Percentiles rank a stretch among this genome's conserved stretches.
Conservation (phyloP, 208 protist species). For the Zelonia costaricensis region DNA sequence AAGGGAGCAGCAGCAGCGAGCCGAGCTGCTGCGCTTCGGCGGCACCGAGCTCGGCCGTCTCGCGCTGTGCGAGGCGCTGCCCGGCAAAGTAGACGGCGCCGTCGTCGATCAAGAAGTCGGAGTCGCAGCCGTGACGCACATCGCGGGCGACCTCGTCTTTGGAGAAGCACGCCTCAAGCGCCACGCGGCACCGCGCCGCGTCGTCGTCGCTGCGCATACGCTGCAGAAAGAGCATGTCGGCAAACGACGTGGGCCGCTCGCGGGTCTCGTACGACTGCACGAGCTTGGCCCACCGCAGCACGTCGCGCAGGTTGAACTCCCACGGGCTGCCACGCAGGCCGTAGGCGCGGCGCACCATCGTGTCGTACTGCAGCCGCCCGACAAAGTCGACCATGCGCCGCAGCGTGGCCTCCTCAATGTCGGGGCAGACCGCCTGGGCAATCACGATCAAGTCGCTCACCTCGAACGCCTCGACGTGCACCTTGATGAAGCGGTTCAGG, state of each 20-base stretch:
- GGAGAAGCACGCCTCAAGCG: constrained; percentile 58
- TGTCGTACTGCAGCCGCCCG: constrained; percentile 79
- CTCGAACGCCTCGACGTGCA: constrained; percentile 93
- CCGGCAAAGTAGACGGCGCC: constrained; percentile 63
- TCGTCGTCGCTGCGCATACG: constrained; percentile 88
- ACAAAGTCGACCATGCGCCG: constrained; percentile 96
- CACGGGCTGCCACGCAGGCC: constrained; percentile 95
- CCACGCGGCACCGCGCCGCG: constrained; percentile 31
- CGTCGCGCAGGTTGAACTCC: constrained; percentile 99
- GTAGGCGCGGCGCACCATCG: constrained; percentile 88
- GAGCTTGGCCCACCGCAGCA: constrained; percentile 98
- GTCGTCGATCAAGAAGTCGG: constrained; percentile 71
- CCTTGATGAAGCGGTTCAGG: constrained; percentile 99
- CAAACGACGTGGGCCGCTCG: constrained; percentile 52
- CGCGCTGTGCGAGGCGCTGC: constrained; percentile 27
- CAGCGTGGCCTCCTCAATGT: constrained; percentile 71
- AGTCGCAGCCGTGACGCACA: constrained; percentile 34
- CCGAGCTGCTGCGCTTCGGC: constrained; percentile 17
- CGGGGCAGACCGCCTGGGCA: constrained; percentile 69
- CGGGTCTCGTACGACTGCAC: constrained; percentile 61
- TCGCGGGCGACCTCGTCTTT: constrained; percentile 18
- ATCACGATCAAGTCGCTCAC: constrained; percentile 90
- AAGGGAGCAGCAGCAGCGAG: constrained; percentile 68
- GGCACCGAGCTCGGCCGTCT: constrained; percentile 8
- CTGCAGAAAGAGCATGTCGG: constrained; percentile 85